Percentiles rank a stretch among this genome's conserved stretches.
These are phyloP conservation scores for Cruciata laevipes DNA, from an alignment of 257 asterid species.

Conservation along the genomic window DNA sequence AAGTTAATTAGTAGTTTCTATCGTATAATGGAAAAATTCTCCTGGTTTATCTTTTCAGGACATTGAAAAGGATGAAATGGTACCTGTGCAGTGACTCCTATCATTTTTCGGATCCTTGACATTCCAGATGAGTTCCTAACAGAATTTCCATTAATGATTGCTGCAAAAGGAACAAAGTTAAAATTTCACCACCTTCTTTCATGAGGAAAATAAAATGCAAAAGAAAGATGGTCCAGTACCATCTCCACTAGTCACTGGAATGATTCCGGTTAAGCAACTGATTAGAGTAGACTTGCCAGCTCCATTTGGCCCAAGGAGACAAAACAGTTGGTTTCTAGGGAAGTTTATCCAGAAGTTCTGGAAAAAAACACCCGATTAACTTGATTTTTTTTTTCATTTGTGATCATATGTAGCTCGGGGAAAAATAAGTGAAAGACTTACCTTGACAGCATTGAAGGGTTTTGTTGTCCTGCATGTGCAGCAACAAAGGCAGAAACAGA, in stretches of 20 bases:
- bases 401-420: neutral
- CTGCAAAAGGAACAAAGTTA: conserved; percentile 11
- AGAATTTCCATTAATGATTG: conserved; percentile 30
- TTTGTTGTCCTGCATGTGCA: conserved; percentile 24
- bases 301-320: conserved; percentile 39
- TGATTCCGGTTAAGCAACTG: conserved; percentile 37
- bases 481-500: conserved; percentile 22
- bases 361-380: neutral
- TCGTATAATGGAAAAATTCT: neutral
- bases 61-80: neutral
- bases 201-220: neutral
- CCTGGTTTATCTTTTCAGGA: neutral
- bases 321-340: conserved; percentile 33
- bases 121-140: conserved; percentile 22
- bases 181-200: neutral
- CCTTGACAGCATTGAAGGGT: conserved; percentile 30
- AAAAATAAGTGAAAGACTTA: neutral
- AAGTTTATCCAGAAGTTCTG: conserved; percentile 35
- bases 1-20: conserved; percentile 9
- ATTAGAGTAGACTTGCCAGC: conserved; percentile 42
- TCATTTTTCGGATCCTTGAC: conserved; percentile 25
- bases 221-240: conserved; percentile 20
- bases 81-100: conserved; percentile 40
- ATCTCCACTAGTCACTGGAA: conserved; percentile 29
- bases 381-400: neutral